A percentile compares a stretch with the other conserved stretches of the same genome.
Conservation (phyloP, 257 asterid genomes). For the Solanum chiquidenum region DNA sequence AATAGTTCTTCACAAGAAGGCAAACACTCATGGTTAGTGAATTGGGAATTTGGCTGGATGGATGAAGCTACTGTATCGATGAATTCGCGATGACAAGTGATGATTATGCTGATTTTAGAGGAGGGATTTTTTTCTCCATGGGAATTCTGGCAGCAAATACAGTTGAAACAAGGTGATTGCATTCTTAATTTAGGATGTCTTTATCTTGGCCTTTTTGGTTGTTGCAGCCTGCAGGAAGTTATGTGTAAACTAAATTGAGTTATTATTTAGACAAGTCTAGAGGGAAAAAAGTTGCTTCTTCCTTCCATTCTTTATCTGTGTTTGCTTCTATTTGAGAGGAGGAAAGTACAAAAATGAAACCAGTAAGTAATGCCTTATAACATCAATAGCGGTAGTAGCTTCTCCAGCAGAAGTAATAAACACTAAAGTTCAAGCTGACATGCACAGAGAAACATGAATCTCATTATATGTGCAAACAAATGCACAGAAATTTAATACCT, state of each 20-base stretch:
- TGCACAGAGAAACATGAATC: neutral
- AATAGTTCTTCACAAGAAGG: slow-evolving; percentile 30
- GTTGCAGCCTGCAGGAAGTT: no score
- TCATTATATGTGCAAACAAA: neutral
- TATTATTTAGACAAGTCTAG: no score
- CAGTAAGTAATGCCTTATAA: neutral
- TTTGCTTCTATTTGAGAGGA: neutral
- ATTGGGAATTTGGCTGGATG: slow-evolving; percentile 28
- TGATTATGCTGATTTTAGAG: neutral
- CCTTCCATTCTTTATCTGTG: neutral
- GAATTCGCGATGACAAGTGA: slow-evolving; percentile 25
- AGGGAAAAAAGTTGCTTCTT: no score
- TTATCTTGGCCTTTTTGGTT: no score
- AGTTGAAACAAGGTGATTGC: slow-evolving; percentile 45
- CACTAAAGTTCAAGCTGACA: neutral
- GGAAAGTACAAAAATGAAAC: neutral
- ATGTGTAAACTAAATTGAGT: no score
- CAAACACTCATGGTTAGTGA: slow-evolving; percentile 75
- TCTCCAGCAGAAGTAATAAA: neutral
- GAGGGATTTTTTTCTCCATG: neutral
- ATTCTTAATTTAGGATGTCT: no score
- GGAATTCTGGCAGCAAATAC: slow-evolving; percentile 23
- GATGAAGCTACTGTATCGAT: slow-evolving; percentile 29
- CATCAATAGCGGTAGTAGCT: neutral
- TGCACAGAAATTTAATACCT: neutral